Base-by-base conservation (phyloP, 495 filamentous ascomycete species). In the Xylaria palmicola region DNA sequence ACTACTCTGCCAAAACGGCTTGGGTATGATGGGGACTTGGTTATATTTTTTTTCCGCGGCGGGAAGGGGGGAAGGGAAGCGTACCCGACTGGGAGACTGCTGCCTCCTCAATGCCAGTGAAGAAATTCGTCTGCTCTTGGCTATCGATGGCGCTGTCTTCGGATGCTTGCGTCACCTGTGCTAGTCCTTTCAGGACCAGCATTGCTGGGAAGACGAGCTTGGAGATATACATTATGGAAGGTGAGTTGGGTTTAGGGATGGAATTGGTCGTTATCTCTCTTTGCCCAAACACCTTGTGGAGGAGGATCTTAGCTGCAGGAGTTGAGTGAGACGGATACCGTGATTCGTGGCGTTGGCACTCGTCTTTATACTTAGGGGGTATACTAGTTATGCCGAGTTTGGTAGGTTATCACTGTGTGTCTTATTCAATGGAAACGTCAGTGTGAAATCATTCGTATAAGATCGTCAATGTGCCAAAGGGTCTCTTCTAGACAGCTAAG, bases 161-260 rank as follows among this genome's bases (percentile, higher is more conserved):
- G 13, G 36, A 12, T 20, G 17, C 12, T 24, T 24, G 19, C 9
- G 9, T n/a, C 15, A 15, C 47, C 19, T 60, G 34, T 12, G 57
- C 47, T 7, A 44, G 26, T 41, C 45, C 47, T 19, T 32, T n/a
- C 13, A 60, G 26, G 37, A 22, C 45, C 5, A 60, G 27, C 10
- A 52, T 36, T 22, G 32, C 30, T 2, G 57, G 47, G 44, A 60
- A 13, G 27, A 59, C 2, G 20, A 52, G 10, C 57, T 51, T 60
- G 47, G 26, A 43, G 10, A 60, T 43, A 43, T 52, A 24, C 57
- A 60, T 59, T 1, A 12, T 47, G 5, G 7, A n/a, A n/a, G 7
- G 22, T 10, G 24, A 29, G 8, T 36, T 24, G 3, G 6, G 13
- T 39, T 13, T 17, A 22, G 27, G 4, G 13, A 22, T 30, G 2